Evolutionary conservation across 1,284 basidiomycete species (phyloP).

Genomic region (Termitomyces sp.): DNA sequence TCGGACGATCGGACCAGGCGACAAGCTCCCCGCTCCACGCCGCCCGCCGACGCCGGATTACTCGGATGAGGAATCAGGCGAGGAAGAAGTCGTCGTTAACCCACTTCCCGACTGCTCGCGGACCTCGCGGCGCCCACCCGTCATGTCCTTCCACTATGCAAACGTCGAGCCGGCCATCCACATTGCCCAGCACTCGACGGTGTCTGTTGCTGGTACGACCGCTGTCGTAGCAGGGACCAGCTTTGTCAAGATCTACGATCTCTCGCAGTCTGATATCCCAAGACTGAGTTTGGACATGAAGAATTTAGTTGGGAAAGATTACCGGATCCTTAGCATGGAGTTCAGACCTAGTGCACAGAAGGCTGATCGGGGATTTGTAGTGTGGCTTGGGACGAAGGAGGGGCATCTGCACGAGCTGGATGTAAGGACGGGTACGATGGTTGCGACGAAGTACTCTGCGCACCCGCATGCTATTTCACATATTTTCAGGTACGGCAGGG

Average conservation of each 20-base stretch:
- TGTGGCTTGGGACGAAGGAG: conserved; percentile 89
- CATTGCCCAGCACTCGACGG: conserved; percentile 51
- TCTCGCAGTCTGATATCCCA: conserved; percentile 42
- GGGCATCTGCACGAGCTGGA: conserved; percentile 84
- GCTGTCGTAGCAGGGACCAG: conserved; percentile 60
- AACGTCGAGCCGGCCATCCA: conserved; percentile 43
- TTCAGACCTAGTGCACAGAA: conserved; percentile 50
- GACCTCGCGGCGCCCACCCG: conserved; percentile 77
- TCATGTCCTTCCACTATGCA: conserved; percentile 39
- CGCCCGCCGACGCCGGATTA: conserved; percentile 38
- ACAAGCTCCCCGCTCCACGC: conserved; percentile 63
- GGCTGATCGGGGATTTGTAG: conserved; percentile 37
- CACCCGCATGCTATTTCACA: conserved; percentile 66
- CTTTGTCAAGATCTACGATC: conserved; percentile 63
- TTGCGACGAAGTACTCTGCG: conserved; percentile 50
- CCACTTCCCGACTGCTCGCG: conserved; percentile 77
- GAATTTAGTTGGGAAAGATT: conserved; percentile 59
- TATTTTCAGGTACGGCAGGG: conserved; percentile 64
- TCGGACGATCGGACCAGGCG: conserved; percentile 61
- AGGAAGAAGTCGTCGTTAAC: conserved; percentile 49
- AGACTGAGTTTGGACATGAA: conserved; percentile 56
- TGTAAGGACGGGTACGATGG: conserved; percentile 51
- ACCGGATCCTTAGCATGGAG: conserved; percentile 71
- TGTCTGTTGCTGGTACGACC: conserved; percentile 55
- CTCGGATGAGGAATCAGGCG: conserved; percentile 53